Evolutionary conservation across 169 alveolate genomes (phyloP).

Genomic region (Neospora caninum): DNA sequence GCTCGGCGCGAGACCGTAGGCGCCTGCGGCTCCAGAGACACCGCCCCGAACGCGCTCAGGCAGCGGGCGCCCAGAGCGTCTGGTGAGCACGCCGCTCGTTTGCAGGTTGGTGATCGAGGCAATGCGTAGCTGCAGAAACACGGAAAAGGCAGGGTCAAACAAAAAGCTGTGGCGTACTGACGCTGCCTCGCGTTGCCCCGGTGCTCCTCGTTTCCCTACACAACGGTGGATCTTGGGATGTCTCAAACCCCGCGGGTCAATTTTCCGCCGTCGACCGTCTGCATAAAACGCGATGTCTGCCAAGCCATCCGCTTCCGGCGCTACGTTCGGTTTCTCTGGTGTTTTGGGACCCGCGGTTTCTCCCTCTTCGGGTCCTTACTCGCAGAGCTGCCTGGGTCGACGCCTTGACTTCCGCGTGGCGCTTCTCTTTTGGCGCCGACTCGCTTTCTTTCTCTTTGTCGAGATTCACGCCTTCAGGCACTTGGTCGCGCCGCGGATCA

Average conservation of each 20-base stretch:
- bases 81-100: neutral
- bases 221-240: no score
- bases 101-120: neutral
- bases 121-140: neutral
- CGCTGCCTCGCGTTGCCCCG: no score
- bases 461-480: no score
- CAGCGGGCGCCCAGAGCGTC: neutral
- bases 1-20: slow-evolving; percentile 25
- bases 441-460: neutral
- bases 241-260: no score
- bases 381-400: neutral
- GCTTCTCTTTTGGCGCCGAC: neutral
- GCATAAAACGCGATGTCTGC: no score
- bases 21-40: neutral
- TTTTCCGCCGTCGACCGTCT: no score
- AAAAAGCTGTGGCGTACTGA: no score
- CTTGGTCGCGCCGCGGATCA: no score
- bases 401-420: neutral
- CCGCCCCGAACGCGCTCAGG: slow-evolving; percentile 26
- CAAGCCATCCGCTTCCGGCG: no score
- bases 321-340: no score
- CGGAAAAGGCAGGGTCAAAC: neutral
- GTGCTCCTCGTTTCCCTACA: no score
- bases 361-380: neutral
- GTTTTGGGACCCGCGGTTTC: neutral